These are phyloP conservation scores for Saccharum officinarum DNA, from an alignment of 176 grass and related monocot species.

Conservation along the genomic window DNA sequence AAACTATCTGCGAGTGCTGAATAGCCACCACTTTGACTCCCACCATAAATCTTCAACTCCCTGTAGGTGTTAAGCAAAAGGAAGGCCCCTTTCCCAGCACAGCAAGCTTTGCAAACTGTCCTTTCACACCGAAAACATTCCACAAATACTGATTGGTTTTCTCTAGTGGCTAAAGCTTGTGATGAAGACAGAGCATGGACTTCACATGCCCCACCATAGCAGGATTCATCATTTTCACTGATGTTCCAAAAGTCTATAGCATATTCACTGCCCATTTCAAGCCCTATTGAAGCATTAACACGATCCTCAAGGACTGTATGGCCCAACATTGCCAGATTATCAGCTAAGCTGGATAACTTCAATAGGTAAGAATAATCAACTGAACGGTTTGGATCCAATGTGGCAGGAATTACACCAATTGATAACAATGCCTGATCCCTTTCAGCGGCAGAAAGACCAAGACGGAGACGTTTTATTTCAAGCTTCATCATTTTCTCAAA, in stretches of 20 bases:
- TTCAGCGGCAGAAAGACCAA: constrained; percentile 84
- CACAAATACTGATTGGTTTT: constrained; percentile 46
- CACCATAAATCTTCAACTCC: constrained; percentile 82
- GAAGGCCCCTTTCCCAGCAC: constrained; percentile 92
- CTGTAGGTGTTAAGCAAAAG: constrained; percentile 76
- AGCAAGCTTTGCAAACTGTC: constrained; percentile 84
- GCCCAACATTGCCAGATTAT: constrained; percentile 80
- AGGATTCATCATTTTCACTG: constrained; percentile 71
- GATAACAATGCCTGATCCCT: constrained; percentile 86
- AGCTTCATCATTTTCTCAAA: constrained; percentile 92
- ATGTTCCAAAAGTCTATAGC: constrained; percentile 94
- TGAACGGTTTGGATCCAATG: constrained; percentile 80
- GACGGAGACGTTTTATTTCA: constrained; percentile 84
- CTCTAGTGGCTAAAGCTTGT: constrained; percentile 44
- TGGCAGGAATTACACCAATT: constrained; percentile 88
- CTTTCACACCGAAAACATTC: constrained; percentile 78
- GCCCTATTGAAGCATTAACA: constrained; percentile 81
- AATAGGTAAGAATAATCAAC: constrained; percentile 84
- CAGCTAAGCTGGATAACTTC: constrained; percentile 70
- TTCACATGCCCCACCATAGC: constrained; percentile 73
- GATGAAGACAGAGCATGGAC: constrained; percentile 49
- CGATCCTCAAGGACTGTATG: constrained; percentile 83
- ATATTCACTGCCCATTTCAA: constrained; percentile 48
- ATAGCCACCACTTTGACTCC: constrained; percentile 60
- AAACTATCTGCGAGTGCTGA: constrained; percentile 68